Conservation (phyloP, 2,329 filamentous ascomycete genomes). For the Pseudonectria foliicola region DNA sequence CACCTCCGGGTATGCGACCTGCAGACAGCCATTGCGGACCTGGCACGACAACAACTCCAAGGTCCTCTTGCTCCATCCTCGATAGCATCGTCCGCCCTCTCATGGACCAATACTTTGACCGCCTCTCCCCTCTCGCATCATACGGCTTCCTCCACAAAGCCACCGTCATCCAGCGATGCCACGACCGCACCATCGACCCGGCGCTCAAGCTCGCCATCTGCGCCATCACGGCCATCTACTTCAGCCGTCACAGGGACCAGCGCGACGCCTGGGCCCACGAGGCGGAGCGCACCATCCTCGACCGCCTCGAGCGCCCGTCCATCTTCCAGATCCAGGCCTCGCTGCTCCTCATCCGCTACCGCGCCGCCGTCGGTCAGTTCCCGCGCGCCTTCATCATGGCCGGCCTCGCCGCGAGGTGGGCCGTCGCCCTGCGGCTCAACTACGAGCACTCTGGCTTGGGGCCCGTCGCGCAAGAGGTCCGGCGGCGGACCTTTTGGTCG, state of each 20-base stretch:
- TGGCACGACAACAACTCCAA: background rate
- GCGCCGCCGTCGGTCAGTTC: conserved; percentile 19
- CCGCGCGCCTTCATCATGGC: conserved; percentile 22
- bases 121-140: conserved; percentile 16
- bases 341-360: conserved; percentile 18
- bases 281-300: conserved; percentile 17
- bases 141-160: conserved; percentile 19
- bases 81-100: conserved; percentile 14
- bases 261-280: conserved; percentile 16
- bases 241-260: conserved; percentile 9
- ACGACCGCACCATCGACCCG: conserved; percentile 18
- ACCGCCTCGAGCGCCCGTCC: conserved; percentile 18
- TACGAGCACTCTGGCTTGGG: conserved; percentile 19
- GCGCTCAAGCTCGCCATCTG: conserved; percentile 18
- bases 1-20: background rate
- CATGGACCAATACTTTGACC: conserved; percentile 18
- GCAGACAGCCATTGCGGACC: background rate
- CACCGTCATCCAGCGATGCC: conserved; percentile 20
- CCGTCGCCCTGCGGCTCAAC: conserved; percentile 20
- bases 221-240: conserved; percentile 18
- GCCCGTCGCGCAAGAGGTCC: conserved; percentile 17
- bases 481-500: conserved; percentile 20
- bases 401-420: conserved; percentile 18
- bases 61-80: conserved; percentile 1
- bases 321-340: conserved; percentile 23